phyloP scores from a whole-genome alignment of 495 filamentous ascomycete genomes.

The Baudoinia panamericana region DNA sequence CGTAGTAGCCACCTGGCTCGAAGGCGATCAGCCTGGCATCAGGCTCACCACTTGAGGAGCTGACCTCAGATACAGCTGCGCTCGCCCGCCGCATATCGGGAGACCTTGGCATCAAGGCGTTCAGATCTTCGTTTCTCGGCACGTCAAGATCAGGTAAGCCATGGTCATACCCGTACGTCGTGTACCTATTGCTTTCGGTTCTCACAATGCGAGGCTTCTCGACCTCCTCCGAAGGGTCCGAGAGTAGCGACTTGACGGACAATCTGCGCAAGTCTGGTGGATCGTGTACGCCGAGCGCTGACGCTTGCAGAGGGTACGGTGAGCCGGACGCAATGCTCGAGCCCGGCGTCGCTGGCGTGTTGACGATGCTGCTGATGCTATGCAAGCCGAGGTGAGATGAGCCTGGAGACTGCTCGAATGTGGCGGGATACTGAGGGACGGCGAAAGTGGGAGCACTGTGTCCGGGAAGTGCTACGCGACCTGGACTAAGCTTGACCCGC shows the following conservation, averaged over 20 bases:
- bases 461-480: neutral
- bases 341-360: slow-evolving; percentile 20
- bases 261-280: slow-evolving; percentile 25
- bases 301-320: slow-evolving; percentile 1
- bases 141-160: slow-evolving; percentile 56
- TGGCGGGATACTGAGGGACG: slow-evolving; percentile 7
- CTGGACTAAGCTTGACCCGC: slow-evolving; percentile 6
- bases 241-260: slow-evolving; percentile 30
- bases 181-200: slow-evolving; percentile 16
- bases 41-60: slow-evolving; percentile 10
- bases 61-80: slow-evolving; percentile 15
- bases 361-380: slow-evolving; percentile 21
- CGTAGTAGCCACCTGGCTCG: slow-evolving; percentile 52
- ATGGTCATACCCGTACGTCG: slow-evolving; percentile 50
- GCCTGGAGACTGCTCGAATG: slow-evolving; percentile 4
- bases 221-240: slow-evolving; percentile 19
- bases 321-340: slow-evolving; percentile 19
- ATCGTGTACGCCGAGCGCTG: slow-evolving; percentile 11
- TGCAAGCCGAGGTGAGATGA: slow-evolving; percentile 6
- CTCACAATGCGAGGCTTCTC: slow-evolving; percentile 17
- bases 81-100: slow-evolving; percentile 21
- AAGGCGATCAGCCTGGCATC: slow-evolving; percentile 36
- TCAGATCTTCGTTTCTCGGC: slow-evolving; percentile 52
- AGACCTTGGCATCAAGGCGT: slow-evolving; percentile 25
- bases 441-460: slow-evolving; percentile 5